Evolutionary conservation across 2,329 filamentous ascomycete genomes (phyloP).

Genomic region (Bretziella fagacearum): DNA sequence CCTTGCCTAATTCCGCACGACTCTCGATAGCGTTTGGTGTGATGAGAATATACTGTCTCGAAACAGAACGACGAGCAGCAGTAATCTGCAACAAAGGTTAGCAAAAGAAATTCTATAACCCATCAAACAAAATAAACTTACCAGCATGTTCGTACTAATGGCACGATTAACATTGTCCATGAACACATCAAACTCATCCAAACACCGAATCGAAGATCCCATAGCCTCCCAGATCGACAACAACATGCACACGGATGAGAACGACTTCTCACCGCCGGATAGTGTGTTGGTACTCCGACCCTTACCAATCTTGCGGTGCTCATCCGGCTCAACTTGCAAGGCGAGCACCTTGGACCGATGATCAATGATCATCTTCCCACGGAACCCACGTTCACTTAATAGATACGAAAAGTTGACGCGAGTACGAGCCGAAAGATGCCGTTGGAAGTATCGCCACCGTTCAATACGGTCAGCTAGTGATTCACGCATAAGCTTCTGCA

Average conservation of each 20-base stretch:
- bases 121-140: constrained; percentile 29
- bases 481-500: constrained; percentile 31
- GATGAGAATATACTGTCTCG: constrained; percentile 88
- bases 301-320: constrained; percentile 48
- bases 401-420: constrained; percentile 77
- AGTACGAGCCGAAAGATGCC: constrained; percentile 69
- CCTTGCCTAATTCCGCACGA: constrained; percentile 38
- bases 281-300: constrained; percentile 81
- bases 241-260: constrained; percentile 87
- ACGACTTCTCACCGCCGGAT: constrained; percentile 93
- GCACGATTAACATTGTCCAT: constrained; percentile 96
- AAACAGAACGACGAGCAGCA: constrained; percentile 70
- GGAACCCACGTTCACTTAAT: constrained; percentile 75
- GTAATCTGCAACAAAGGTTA: constrained; percentile 19
- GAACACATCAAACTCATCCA: constrained; percentile 98
- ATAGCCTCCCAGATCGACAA: constrained; percentile 95
- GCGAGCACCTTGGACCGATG: constrained; percentile 60
- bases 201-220: constrained; percentile 81
- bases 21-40: constrained; percentile 72
- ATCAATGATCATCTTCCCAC: constrained; percentile 63
- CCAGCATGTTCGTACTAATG: constrained; percentile 85
- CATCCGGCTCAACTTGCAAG: constrained; percentile 55
- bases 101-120: neutral
- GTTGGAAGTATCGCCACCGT: constrained; percentile 69
- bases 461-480: constrained; percentile 52